Evolutionary conservation across 371 early-diverging fungal species (phyloP).

Genomic region (Fennellomyces sp.): DNA sequence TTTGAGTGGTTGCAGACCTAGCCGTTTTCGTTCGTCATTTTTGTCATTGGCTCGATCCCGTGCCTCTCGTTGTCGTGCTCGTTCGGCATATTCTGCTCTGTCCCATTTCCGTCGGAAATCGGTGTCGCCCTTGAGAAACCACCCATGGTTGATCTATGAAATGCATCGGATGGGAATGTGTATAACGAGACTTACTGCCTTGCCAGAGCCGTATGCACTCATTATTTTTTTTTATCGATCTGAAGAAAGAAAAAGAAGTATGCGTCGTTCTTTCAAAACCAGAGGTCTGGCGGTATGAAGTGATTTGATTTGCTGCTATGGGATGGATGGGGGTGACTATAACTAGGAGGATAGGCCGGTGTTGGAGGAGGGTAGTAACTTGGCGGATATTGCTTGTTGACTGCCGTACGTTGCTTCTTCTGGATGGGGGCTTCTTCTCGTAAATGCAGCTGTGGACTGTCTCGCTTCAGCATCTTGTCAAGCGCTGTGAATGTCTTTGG

Average conservation of each 20-base stretch:
- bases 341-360: not conserved
- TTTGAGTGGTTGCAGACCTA: conserved; percentile 38
- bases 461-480: not conserved
- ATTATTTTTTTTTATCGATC: not conserved
- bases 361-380: not conserved
- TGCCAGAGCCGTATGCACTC: conserved; percentile 22
- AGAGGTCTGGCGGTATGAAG: conserved; percentile 43
- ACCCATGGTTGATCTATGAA: not conserved
- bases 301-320: not conserved
- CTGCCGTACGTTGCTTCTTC: not conserved
- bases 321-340: not conserved
- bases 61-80: conserved; percentile 52
- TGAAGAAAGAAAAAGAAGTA: not conserved
- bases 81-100: conserved; percentile 58
- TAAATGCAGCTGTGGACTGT: not conserved
- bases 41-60: conserved; percentile 38
- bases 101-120: conserved; percentile 72
- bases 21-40: conserved; percentile 43
- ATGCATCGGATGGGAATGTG: not conserved
- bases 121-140: conserved; percentile 40
- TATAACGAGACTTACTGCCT: conserved; percentile 8
- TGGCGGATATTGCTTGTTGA: not conserved
- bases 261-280: conserved; percentile 20
- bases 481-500: conserved; percentile 8
- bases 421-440: not conserved